These are phyloP conservation scores for Pugionium cornutum DNA, from an alignment of 345 rosid species.

Conservation along the genomic window DNA sequence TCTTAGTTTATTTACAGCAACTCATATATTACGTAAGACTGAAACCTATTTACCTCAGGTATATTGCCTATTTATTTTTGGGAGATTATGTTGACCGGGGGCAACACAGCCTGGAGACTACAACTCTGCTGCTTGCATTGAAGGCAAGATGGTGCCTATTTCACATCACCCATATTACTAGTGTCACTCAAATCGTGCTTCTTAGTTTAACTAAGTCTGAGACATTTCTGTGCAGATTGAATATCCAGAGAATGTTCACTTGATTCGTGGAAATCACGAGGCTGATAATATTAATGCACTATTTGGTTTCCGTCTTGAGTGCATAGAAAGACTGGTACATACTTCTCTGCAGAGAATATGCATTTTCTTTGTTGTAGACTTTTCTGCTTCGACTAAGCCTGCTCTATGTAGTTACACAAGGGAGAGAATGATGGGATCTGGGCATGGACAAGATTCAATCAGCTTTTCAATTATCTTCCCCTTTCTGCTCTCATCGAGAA, in stretches of 20 bases:
- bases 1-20: too few species aligned
- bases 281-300: constrained; percentile 63
- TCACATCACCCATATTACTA: not conserved
- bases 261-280: constrained; percentile 95
- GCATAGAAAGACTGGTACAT: constrained; percentile 74
- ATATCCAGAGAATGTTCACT: constrained; percentile 75
- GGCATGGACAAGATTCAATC: constrained; percentile 81
- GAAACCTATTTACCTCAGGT: constrained; percentile 48
- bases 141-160: constrained; percentile 52
- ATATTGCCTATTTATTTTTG: constrained; percentile 84
- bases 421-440: constrained; percentile 69
- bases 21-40: too few species aligned
- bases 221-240: constrained; percentile 58
- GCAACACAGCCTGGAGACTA: constrained; percentile 85
- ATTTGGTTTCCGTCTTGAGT: constrained; percentile 80
- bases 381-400: not conserved
- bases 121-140: constrained; percentile 85
- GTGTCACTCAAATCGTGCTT: constrained; percentile 6
- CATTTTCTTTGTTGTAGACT: not conserved
- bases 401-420: not conserved
- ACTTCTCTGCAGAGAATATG: not conserved
- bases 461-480: constrained; percentile 77
- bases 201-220: constrained; percentile 14
- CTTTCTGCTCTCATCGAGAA: constrained; percentile 87
- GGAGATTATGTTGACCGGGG: constrained; percentile 98